These are phyloP conservation scores for Eucalyptus pauciflora DNA, from an alignment of 345 rosid species.

Conservation along the genomic window DNA sequence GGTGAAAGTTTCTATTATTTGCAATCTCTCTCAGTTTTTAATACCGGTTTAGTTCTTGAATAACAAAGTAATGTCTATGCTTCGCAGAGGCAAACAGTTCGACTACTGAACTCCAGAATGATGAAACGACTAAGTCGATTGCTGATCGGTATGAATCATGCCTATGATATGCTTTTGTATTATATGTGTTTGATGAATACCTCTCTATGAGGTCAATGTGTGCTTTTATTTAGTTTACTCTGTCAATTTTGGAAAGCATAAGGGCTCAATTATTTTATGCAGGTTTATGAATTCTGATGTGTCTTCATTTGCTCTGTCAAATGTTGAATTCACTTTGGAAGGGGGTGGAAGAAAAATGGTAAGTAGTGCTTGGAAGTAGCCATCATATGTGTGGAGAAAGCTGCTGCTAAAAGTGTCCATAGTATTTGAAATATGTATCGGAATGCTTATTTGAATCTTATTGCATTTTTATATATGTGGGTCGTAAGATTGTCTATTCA, in stretches of 20 bases:
- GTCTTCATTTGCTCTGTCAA: constrained; percentile 55
- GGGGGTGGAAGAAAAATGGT: constrained; percentile 64
- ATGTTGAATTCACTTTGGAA: constrained; percentile 47
- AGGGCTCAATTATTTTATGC: constrained; percentile 2
- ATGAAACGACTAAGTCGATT: constrained; percentile 21
- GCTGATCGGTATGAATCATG: constrained; percentile 18
- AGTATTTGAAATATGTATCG: neutral
- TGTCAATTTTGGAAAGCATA: neutral
- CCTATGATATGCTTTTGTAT: neutral
- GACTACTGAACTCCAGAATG: constrained; percentile 26
- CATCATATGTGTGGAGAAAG: neutral
- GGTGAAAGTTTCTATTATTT: constrained; percentile 34
- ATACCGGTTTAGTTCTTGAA: neutral
- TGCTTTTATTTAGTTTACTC: neutral
- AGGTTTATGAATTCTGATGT: constrained; percentile 38
- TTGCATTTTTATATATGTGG: neutral
- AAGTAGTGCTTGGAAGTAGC: constrained; percentile 12
- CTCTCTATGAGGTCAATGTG: neutral
- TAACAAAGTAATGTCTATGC: neutral
- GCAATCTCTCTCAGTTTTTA: neutral
- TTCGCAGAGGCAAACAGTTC: constrained; percentile 37
- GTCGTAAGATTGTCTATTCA: neutral
- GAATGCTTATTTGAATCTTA: neutral
- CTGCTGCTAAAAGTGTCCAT: neutral
- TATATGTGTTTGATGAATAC: neutral